Evolutionary conservation across 768 basidiomycete genomes (phyloP), one percentile per base, ranked within the genome.

Genomic region (Paxillus ammoniavirescens): DNA sequence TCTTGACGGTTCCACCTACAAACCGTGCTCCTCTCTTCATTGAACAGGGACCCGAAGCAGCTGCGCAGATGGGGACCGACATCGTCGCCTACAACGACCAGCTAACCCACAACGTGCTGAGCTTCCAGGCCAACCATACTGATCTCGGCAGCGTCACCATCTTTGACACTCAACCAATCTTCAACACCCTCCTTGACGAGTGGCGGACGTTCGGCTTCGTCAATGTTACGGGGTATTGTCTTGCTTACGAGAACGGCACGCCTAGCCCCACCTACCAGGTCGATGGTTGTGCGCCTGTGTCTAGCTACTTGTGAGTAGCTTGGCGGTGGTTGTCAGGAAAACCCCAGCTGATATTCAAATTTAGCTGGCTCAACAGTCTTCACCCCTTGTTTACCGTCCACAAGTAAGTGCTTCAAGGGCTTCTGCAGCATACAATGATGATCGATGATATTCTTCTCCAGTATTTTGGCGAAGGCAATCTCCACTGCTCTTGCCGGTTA

Each of bases 341-440:
- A 13, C 6, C 26, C 15, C 0, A n/a, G 14, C 49, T 59, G 21
- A 56, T 9, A 17, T 42, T 42, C 21, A 8, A 1, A 17, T 40
- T 14, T 53, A 84, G 82, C 70, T 85, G 83, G 83, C 61, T 85
- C 44, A 84, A 86, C 62, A 64, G 73, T 3, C 68, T 86, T 38
- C 83, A 85, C 62, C 84, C 83, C 26, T 59, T 85, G 17, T 86
- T 83, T 59, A 82, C 82, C 21, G 76, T 86, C 52, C 84, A 85
- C 60, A 73, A 81, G 84, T 84, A 60, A 59, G 79, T 68, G 33
- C 15, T 26, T 57, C 38, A 36, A 12, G 12, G 21, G 35, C 9
- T 41, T 43, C n/a, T 21, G 4, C 2, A 17, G 9, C 7, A 42
- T 26, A 41, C 47, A 12, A 48, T 53, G 13, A 64, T 8, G 26